Conservation (phyloP, 179 eudicot species). For the Gypsophila paniculata region DNA sequence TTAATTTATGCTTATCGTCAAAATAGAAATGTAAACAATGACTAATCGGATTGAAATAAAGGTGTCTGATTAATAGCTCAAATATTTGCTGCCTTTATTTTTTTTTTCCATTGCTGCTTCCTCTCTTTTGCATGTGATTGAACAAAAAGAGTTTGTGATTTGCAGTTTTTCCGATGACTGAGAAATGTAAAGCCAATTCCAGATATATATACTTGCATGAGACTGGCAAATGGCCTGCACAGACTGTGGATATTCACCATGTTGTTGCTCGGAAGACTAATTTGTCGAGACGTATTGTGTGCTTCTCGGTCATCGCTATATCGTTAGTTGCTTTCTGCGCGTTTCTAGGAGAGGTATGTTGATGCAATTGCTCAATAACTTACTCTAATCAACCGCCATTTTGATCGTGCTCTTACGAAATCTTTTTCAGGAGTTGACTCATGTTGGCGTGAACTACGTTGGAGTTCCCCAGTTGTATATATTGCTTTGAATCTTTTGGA, state of each 20-base stretch:
- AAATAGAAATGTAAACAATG: no score
- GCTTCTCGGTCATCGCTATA: constrained; percentile 33
- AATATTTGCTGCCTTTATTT: not conserved
- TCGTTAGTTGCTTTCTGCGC: constrained; percentile 23
- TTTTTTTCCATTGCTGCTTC: no score
- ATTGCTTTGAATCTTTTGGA: not conserved
- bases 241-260: constrained; percentile 48
- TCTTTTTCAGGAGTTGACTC: constrained; percentile 10
- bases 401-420: not conserved
- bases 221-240: constrained; percentile 28
- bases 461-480: not conserved
- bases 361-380: not conserved
- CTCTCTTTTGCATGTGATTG: not conserved
- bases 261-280: constrained; percentile 25
- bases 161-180: constrained; percentile 35
- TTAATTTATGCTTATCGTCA: no score
- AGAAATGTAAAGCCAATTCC: constrained; percentile 25
- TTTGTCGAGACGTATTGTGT: constrained; percentile 16
- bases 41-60: no score
- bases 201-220: constrained; percentile 45
- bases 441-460: not conserved
- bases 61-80: not conserved
- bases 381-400: not conserved
- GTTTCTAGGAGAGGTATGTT: constrained; percentile 33
- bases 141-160: not conserved